Percentiles rank a stretch among this genome's conserved stretches.
These are phyloP conservation scores for Tolypocladium cylindrosporum DNA, from an alignment of 2,329 filamentous ascomycete species.

Conservation along the genomic window DNA sequence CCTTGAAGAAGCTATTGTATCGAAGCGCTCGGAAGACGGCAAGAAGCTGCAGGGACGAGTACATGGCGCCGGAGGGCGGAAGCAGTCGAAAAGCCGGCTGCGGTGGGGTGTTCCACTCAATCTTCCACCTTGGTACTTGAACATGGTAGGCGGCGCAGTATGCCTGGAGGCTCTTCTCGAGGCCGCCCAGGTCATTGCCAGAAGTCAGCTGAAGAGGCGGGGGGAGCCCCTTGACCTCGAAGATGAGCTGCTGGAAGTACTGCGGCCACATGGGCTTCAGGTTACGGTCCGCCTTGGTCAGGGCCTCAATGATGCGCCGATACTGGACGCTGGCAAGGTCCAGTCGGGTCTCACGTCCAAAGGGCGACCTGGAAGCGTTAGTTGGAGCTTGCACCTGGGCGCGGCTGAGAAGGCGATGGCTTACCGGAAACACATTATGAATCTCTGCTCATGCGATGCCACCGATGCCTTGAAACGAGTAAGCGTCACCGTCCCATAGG, in stretches of 20 bases:
- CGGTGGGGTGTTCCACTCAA: slow-evolving; percentile 29
- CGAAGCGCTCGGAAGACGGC: slow-evolving; percentile 45
- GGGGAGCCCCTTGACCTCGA: slow-evolving; percentile 41
- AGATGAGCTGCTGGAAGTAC: slow-evolving; percentile 41
- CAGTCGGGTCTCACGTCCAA: slow-evolving; percentile 32
- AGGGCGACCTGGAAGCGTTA: slow-evolving; percentile 22
- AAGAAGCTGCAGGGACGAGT: slow-evolving; percentile 42
- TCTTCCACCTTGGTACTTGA: slow-evolving; percentile 40
- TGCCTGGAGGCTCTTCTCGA: slow-evolving; percentile 43
- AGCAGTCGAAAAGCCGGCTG: slow-evolving; percentile 45
- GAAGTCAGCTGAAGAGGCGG: slow-evolving; percentile 43
- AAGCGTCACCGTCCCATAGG: slow-evolving; percentile 42
- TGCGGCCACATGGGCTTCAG: slow-evolving; percentile 50
- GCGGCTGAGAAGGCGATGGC: slow-evolving; percentile 5
- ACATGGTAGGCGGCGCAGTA: slow-evolving; percentile 44
- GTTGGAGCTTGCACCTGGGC: neutral
- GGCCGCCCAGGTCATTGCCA: slow-evolving; percentile 44
- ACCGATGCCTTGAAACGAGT: slow-evolving; percentile 41
- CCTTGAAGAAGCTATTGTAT: slow-evolving; percentile 50
- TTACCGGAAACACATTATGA: slow-evolving; percentile 45
- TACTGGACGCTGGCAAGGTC: slow-evolving; percentile 46
- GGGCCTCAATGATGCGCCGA: slow-evolving; percentile 40
- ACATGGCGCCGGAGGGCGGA: slow-evolving; percentile 27
- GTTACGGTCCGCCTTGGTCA: slow-evolving; percentile 44
- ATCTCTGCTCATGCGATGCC: slow-evolving; percentile 42